Evolutionary conservation across 208 protist species (phyloP).

Genomic region (Trypanosoma avium): DNA sequence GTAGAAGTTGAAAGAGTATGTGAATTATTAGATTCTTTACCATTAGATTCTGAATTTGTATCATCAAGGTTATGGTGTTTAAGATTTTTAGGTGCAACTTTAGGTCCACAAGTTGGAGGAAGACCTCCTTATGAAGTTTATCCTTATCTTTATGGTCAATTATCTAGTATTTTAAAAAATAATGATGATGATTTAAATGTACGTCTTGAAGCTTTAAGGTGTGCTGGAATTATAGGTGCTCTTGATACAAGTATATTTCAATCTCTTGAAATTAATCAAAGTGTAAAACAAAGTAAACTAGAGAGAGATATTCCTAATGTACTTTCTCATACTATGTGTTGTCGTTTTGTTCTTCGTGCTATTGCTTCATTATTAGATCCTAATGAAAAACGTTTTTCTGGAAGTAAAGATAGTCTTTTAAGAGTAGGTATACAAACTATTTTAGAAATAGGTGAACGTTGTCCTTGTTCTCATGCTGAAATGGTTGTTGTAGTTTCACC

Average conservation of each 20-base stretch:
- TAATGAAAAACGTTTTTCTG: conserved; percentile 35
- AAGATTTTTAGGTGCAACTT: conserved; percentile 65
- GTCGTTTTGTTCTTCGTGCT: conserved; percentile 53
- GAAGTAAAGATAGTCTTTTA: conserved; percentile 56
- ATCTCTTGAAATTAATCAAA: conserved; percentile 31
- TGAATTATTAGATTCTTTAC: conserved; percentile 62
- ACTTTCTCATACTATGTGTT: conserved; percentile 68
- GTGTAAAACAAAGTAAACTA: conserved; percentile 36
- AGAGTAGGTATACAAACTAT: conserved; percentile 69
- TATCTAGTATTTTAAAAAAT: conserved; percentile 61
- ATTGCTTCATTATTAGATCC: conserved; percentile 63
- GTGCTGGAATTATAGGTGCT: conserved; percentile 76
- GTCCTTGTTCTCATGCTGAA: conserved; percentile 61
- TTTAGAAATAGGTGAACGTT: conserved; percentile 70
- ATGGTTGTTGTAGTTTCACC: conserved; percentile 60
- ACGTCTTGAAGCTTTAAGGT: conserved; percentile 76
- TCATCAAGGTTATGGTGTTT: conserved; percentile 64
- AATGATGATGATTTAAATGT: conserved; percentile 70
- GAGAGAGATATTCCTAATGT: conserved; percentile 15
- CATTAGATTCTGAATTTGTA: conserved; percentile 51
- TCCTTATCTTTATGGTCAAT: conserved; percentile 65
- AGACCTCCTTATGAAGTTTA: conserved; percentile 68
- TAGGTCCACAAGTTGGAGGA: conserved; percentile 62
- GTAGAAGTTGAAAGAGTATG: conserved; percentile 58
- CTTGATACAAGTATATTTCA: conserved; percentile 81